phyloP scores from a whole-genome alignment of 805 yeast genomes.

The Blastobotrys mokoenaii region DNA sequence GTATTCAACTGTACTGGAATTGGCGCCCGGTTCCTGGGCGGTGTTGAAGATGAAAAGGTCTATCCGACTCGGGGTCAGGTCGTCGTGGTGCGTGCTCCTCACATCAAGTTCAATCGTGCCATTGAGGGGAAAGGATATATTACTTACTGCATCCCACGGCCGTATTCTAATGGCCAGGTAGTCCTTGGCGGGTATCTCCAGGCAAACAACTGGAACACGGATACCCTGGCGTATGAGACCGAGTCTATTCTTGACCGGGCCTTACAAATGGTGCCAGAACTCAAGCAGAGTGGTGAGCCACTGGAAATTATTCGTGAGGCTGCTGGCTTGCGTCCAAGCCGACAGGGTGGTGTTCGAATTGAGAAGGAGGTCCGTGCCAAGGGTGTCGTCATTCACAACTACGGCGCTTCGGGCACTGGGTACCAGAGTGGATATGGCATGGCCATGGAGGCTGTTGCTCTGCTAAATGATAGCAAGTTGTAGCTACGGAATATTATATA shows the following conservation, averaged over 20 bases:
- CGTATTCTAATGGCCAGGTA: constrained; percentile 54
- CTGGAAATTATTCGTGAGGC: constrained; percentile 53
- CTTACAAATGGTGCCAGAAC: constrained; percentile 37
- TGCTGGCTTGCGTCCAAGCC: constrained; percentile 69
- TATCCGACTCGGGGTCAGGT: constrained; percentile 80
- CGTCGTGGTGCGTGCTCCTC: constrained; percentile 63
- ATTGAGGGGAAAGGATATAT: constrained; percentile 52
- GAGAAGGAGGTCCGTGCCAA: constrained; percentile 39
- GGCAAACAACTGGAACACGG: constrained; percentile 52
- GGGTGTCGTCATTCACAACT: constrained; percentile 53
- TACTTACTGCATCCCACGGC: constrained; percentile 68
- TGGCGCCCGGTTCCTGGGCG: constrained; percentile 56
- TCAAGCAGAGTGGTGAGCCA: constrained; percentile 29
- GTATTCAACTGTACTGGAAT: constrained; percentile 76
- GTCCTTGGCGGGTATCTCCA: constrained; percentile 72
- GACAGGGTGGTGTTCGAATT: constrained; percentile 68
- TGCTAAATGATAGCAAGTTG: constrained; percentile 11
- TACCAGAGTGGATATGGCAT: constrained; percentile 66
- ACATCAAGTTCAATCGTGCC: constrained; percentile 34
- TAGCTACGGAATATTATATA: no score
- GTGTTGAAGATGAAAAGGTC: constrained; percentile 51
- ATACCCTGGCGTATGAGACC: constrained; percentile 49
- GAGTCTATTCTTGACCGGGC: constrained; percentile 56
- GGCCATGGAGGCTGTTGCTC: constrained; percentile 37
- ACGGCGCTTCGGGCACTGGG: constrained; percentile 75